phyloP scores from a whole-genome alignment of 192 early-diverging fungal genomes.

The Rhizophagus clarus region DNA sequence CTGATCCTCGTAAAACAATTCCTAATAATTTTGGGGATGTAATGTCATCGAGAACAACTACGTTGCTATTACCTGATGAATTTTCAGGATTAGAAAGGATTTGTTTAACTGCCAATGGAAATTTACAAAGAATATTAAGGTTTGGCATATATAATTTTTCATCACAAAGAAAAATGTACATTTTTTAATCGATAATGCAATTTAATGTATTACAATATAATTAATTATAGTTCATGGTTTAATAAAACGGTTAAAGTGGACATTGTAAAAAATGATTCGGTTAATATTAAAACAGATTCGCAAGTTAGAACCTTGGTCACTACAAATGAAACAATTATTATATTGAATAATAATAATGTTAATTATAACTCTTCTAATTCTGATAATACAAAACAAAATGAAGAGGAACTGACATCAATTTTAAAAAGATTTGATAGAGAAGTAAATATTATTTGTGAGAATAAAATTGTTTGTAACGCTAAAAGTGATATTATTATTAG shows the following conservation, averaged over 20 bases:
- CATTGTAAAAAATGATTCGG: conserved; percentile 39
- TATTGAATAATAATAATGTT: too few species aligned
- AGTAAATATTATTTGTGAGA: conserved; percentile 44
- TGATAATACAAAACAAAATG: background rate
- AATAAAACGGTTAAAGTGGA: conserved; percentile 39
- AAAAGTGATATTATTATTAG: conserved; percentile 42
- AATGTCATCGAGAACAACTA: conserved; percentile 40
- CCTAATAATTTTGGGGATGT: conserved; percentile 51
- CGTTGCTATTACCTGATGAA: conserved; percentile 38
- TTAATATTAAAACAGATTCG: conserved; percentile 25
- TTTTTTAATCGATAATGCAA: too few species aligned
- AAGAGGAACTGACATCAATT: conserved; percentile 13
- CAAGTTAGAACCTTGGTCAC: background rate
- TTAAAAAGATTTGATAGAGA: conserved; percentile 44
- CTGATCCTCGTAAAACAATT: conserved; percentile 34
- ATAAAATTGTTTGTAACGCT: conserved; percentile 47
- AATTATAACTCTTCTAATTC: background rate
- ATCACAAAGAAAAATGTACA: too few species aligned
- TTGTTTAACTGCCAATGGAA: conserved; percentile 48
- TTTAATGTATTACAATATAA: background rate
- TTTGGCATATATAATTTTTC: conserved; percentile 6
- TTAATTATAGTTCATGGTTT: conserved; percentile 42
- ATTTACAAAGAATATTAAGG: conserved; percentile 49
- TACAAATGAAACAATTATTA: background rate
- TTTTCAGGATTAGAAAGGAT: conserved; percentile 47